A percentile compares a stretch with the other conserved stretches of the same genome.
Conservation (phyloP, 1,284 basidiomycete genomes). For the Boletus putidus region DNA sequence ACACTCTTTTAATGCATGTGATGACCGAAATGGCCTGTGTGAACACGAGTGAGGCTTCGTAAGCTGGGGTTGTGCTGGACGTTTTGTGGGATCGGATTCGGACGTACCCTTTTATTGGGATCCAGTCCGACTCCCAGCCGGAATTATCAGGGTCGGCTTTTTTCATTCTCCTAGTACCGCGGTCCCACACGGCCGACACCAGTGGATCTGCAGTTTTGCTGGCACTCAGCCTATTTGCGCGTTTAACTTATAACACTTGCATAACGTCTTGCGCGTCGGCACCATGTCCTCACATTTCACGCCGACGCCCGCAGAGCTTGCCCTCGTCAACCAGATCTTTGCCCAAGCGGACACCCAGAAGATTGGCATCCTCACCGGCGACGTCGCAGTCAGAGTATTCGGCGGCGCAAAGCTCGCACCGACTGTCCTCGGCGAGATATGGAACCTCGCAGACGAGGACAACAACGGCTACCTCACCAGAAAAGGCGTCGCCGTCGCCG, state of each 20-base stretch:
- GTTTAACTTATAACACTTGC: slow-evolving; percentile 26
- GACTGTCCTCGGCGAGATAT: slow-evolving; percentile 87
- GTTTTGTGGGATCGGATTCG: too few species aligned
- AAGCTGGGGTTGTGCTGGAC: too few species aligned
- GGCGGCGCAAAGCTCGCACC: slow-evolving; percentile 76
- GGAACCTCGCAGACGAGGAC: slow-evolving; percentile 89
- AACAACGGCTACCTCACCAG: slow-evolving; percentile 90
- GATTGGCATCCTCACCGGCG: slow-evolving; percentile 80
- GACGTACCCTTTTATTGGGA: not conserved
- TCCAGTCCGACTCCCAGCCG: not conserved
- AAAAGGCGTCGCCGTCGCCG: slow-evolving; percentile 82
- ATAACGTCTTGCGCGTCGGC: slow-evolving; percentile 8
- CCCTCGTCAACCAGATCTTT: slow-evolving; percentile 71
- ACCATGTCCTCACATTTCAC: slow-evolving; percentile 63
- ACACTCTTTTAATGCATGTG: slow-evolving; percentile 13
- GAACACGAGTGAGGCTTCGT: too few species aligned
- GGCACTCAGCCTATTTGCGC: too few species aligned
- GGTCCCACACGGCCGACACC: slow-evolving; percentile 9
- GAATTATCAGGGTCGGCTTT: slow-evolving; percentile 9
- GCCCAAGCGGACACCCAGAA: slow-evolving; percentile 69
- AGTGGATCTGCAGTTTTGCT: slow-evolving; percentile 26
- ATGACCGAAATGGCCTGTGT: slow-evolving; percentile 1
- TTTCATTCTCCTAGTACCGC: not conserved
- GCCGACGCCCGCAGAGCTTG: slow-evolving; percentile 64
- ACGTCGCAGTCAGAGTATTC: slow-evolving; percentile 81